Evolutionary conservation across 176 grass and related monocot genomes (phyloP).

Genomic region (Carex parvula): DNA sequence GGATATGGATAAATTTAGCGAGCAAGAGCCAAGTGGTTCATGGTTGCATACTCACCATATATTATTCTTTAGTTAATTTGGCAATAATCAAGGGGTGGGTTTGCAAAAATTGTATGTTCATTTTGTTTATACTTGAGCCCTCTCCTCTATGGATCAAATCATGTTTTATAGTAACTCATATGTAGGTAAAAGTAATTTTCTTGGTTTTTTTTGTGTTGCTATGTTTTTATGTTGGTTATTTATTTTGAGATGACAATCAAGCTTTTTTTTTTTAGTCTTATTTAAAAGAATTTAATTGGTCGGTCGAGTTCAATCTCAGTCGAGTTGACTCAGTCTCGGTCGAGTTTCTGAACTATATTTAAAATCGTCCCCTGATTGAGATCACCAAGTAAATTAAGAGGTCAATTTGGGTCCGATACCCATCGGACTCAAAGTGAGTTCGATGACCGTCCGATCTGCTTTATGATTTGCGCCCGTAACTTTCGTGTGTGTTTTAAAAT

Average conservation of each 20-base stretch:
- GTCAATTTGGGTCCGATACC: no score
- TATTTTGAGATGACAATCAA: background rate
- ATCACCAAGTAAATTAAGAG: no score
- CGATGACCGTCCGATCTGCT: no score
- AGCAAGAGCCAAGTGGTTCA: background rate
- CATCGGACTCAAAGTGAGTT: no score
- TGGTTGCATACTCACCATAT: slow-evolving; percentile 13
- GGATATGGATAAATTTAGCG: slow-evolving; percentile 33
- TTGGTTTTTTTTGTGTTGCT: background rate
- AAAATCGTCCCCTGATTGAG: no score
- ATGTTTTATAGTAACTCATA: background rate
- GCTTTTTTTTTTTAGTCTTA: background rate
- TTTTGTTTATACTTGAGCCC: background rate
- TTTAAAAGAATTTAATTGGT: no score
- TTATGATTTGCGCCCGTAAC: no score
- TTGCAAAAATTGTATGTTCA: no score
- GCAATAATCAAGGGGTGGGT: background rate
- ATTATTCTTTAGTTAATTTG: slow-evolving; percentile 12
- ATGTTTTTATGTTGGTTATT: background rate
- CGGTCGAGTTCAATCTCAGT: no score
- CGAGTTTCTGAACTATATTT: no score
- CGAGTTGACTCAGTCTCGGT: no score
- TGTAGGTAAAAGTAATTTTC: slow-evolving; percentile 14
- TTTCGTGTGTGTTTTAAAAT: no score
- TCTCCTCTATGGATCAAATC: background rate